phyloP scores from a whole-genome alignment of 2,329 filamentous ascomycete species.

The Paecilomyces niveus region DNA sequence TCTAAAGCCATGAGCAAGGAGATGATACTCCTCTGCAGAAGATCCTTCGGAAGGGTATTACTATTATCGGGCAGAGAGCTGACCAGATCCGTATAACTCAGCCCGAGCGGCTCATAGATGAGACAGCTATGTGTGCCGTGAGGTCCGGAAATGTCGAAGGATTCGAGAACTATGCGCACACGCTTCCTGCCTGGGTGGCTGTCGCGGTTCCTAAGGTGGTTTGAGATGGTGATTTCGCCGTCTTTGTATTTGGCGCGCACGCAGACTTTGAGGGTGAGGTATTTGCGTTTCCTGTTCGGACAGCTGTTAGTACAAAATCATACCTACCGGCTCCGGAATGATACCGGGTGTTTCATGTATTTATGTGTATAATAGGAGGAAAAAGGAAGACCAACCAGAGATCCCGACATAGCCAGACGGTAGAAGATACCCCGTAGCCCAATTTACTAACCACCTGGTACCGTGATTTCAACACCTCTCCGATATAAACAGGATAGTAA shows the following conservation, averaged over 20 bases:
- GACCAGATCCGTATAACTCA: slow-evolving; percentile 14
- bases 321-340: neutral
- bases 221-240: slow-evolving; percentile 19
- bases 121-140: slow-evolving; percentile 17
- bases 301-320: neutral
- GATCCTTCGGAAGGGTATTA: slow-evolving; percentile 12
- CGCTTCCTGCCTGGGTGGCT: neutral
- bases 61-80: slow-evolving; percentile 10
- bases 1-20: slow-evolving; percentile 80
- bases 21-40: slow-evolving; percentile 49
- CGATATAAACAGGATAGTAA: slow-evolving; percentile 11
- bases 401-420: slow-evolving; percentile 17
- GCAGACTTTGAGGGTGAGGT: slow-evolving; percentile 12
- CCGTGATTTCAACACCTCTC: slow-evolving; percentile 10
- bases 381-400: neutral
- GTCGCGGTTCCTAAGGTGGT: slow-evolving; percentile 18
- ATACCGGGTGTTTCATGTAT: slow-evolving; percentile 3
- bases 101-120: slow-evolving; percentile 14
- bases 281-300: slow-evolving; percentile 8
- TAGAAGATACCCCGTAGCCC: slow-evolving; percentile 16
- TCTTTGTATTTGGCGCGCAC: slow-evolving; percentile 5
- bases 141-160: slow-evolving; percentile 3
- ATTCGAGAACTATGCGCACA: neutral
- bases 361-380: neutral
- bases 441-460: slow-evolving; percentile 19